These are phyloP conservation scores for Trametes coccinea DNA, from an alignment of 768 basidiomycete genomes.

Conservation along the genomic window DNA sequence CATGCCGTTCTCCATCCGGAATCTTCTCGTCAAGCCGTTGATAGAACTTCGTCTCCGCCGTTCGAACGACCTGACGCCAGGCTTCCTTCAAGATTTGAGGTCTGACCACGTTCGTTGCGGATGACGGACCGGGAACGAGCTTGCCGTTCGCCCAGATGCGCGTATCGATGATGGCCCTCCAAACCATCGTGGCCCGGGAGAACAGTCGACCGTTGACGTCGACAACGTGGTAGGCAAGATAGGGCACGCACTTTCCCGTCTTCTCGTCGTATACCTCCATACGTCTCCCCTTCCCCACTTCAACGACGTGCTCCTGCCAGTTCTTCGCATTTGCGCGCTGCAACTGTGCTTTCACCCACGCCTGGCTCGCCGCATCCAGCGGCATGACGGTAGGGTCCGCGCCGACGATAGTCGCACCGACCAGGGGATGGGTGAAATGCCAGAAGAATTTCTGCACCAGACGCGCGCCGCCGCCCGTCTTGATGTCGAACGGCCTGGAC, in stretches of 20 bases:
- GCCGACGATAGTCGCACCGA: slow-evolving; percentile 2
- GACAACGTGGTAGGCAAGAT: slow-evolving; percentile 2
- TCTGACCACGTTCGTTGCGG: not conserved
- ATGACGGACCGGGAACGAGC: not conserved
- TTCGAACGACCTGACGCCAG: slow-evolving; percentile 12
- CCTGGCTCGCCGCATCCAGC: not conserved
- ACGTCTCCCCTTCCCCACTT: not conserved
- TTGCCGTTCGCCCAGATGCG: not conserved
- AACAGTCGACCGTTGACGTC: slow-evolving; percentile 14
- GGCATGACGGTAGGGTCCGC: slow-evolving; percentile 4
- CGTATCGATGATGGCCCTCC: slow-evolving; percentile 17
- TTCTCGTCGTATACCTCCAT: slow-evolving; percentile 3
- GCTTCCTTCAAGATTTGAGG: slow-evolving; percentile 16
- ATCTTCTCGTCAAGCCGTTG: not conserved
- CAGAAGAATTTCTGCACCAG: slow-evolving; percentile 17
- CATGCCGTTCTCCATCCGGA: not conserved
- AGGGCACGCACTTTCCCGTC: not conserved
- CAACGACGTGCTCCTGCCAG: not conserved
- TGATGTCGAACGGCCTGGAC: not conserved
- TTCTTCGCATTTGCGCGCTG: not conserved
- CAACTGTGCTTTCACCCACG: slow-evolving; percentile 1
- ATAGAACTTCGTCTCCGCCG: slow-evolving; percentile 8
- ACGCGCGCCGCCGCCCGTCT: slow-evolving; percentile 7
- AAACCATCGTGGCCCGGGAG: slow-evolving; percentile 17
- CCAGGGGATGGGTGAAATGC: slow-evolving; percentile 13